A percentile compares a stretch with the other conserved stretches of the same genome.
Evolutionary conservation across 2,329 filamentous ascomycete genomes (phyloP).

Genomic region (Cordyceps cicadae): DNA sequence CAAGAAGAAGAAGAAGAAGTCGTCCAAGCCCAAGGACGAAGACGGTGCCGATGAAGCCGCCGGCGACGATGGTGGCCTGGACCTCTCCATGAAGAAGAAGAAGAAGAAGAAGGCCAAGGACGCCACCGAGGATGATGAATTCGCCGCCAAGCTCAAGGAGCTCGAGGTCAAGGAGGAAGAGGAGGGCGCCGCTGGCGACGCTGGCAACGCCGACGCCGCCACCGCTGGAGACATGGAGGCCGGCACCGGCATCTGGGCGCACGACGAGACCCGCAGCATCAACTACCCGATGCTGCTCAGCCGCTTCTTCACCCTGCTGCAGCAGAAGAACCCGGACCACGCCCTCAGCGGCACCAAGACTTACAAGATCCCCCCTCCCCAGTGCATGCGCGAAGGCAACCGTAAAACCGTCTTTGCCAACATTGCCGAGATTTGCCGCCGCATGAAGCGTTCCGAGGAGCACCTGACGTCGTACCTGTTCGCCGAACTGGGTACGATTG

Average conservation of each 20-base stretch:
- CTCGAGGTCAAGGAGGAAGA: constrained; percentile 57
- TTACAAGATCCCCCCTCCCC: constrained; percentile 98
- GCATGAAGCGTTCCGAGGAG: constrained; percentile 98
- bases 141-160: constrained; percentile 53
- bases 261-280: constrained; percentile 70
- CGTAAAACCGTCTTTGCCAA: constrained; percentile 99
- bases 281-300: constrained; percentile 77
- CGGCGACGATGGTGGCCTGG: constrained; percentile 42
- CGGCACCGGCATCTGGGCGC: constrained; percentile 84
- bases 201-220: constrained; percentile 44
- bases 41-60: constrained; percentile 36
- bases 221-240: constrained; percentile 72
- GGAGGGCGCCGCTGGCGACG: constrained; percentile 38
- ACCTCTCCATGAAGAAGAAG: constrained; percentile 57
- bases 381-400: constrained; percentile 99
- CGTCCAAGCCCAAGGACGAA: constrained; percentile 36
- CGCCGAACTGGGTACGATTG: constrained; percentile 94
- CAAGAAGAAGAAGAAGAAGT: constrained; percentile 76
- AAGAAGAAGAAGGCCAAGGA: constrained; percentile 55
- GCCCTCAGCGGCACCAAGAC: constrained; percentile 81
- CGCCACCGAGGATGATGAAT: constrained; percentile 53
- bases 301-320: constrained; percentile 90
- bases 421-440: constrained; percentile 96
- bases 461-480: constrained; percentile 96
- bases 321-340: constrained; percentile 95